phyloP scores from a whole-genome alignment of 768 basidiomycete genomes.

The Dictyophora rubrovolvata region DNA sequence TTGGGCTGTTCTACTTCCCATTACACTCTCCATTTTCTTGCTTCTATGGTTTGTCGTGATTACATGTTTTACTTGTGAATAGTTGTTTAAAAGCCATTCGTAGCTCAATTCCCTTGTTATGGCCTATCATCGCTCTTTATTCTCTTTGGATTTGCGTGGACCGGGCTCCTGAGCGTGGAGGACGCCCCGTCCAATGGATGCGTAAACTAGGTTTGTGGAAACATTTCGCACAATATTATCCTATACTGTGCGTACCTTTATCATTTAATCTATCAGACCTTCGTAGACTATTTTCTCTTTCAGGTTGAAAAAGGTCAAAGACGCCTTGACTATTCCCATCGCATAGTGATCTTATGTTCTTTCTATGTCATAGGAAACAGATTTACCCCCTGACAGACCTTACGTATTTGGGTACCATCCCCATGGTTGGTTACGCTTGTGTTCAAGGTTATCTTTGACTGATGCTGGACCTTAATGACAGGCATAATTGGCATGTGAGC shows the following conservation, averaged over 20 bases:
- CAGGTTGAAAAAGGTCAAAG: slow-evolving; percentile 32
- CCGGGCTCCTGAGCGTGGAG: slow-evolving; percentile 60
- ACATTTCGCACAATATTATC: slow-evolving; percentile 89
- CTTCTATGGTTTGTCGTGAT: slow-evolving; percentile 60
- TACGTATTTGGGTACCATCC: slow-evolving; percentile 99
- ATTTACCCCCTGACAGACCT: slow-evolving; percentile 81
- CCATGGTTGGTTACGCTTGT: slow-evolving; percentile 52
- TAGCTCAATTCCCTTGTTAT: slow-evolving; percentile 82
- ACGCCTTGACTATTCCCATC: slow-evolving; percentile 8
- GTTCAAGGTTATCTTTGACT: background rate
- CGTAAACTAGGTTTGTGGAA: slow-evolving; percentile 64
- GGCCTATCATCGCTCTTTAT: slow-evolving; percentile 77
- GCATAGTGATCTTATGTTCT: background rate
- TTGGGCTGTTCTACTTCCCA: slow-evolving; percentile 77
- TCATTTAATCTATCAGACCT: background rate
- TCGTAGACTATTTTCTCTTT: background rate
- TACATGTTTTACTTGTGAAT: background rate
- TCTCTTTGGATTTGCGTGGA: slow-evolving; percentile 73
- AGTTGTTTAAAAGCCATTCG: background rate
- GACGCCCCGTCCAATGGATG: slow-evolving; percentile 66
- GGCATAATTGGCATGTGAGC: slow-evolving; percentile 96
- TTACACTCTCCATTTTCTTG: slow-evolving; percentile 58
- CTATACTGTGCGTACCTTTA: slow-evolving; percentile 60
- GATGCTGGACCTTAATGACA: slow-evolving; percentile 22
- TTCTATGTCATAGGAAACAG: slow-evolving; percentile 53